Evolutionary conservation across 441 rosid genomes (phyloP).

Genomic region (Biscutella laevigata): DNA sequence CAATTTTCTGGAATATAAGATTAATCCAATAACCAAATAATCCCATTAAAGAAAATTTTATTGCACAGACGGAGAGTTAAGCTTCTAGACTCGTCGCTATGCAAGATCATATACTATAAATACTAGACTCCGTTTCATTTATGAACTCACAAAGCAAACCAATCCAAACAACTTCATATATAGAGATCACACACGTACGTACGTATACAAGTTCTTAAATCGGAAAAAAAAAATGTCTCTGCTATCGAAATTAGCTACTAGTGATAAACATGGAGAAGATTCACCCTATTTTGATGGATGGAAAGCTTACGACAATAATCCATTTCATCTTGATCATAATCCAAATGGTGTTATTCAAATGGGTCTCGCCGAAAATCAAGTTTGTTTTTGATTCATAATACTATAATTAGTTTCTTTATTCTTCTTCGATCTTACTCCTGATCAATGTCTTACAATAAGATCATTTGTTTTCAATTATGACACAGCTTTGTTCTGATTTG

Average conservation of each 20-base stretch:
- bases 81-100: too few species aligned
- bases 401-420: not conserved
- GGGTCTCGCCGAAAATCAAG: constrained; percentile 68
- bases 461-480: constrained; percentile 20
- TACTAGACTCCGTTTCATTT: not conserved
- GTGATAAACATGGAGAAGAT: constrained; percentile 43
- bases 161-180: not conserved
- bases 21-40: too few species aligned
- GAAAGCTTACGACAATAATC: constrained; percentile 48
- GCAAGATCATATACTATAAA: constrained; percentile 7
- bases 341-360: constrained; percentile 53
- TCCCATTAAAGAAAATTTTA: too few species aligned
- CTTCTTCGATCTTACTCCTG: not conserved
- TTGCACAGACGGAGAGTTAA: too few species aligned
- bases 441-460: not conserved
- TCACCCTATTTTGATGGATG: constrained; percentile 55
- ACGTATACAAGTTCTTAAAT: not conserved
- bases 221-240: not conserved
- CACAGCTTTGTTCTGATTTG: constrained; percentile 51
- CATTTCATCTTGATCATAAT: constrained; percentile 37
- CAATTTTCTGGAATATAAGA: too few species aligned
- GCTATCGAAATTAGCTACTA: constrained; percentile 37
- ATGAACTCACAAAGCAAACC: constrained; percentile 8
- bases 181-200: not conserved
- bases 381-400: constrained; percentile 14